phyloP scores from a whole-genome alignment of 2,329 filamentous ascomycete species.

The Pseudogymnoascus sp. region DNA sequence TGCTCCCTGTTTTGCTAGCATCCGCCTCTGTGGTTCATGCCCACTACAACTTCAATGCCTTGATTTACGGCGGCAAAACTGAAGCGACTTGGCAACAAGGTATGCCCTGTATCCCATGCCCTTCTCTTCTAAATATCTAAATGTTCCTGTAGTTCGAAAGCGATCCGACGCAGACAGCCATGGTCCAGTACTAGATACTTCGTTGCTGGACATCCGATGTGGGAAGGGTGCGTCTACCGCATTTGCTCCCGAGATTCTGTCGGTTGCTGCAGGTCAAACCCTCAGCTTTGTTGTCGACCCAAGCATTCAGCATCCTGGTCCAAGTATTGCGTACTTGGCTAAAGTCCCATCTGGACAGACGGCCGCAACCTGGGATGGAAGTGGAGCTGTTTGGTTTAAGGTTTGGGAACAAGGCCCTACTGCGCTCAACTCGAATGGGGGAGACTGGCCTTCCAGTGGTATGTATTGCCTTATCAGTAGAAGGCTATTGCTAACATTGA shows the following conservation, averaged over 20 bases:
- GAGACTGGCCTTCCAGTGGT: not conserved
- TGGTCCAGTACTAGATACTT: constrained; percentile 11
- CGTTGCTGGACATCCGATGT: constrained; percentile 8
- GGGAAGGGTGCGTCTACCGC: constrained; percentile 4
- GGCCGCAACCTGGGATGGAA: constrained; percentile 20
- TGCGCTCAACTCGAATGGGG: not conserved
- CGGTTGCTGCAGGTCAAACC: constrained; percentile 5
- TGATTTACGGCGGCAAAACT: not conserved
- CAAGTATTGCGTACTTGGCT: constrained; percentile 19
- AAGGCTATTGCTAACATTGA: not conserved
- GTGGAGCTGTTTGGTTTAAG: constrained; percentile 21
- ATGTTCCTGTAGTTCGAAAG: constrained; percentile 1
- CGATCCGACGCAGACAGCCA: constrained; percentile 10
- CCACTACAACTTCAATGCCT: constrained; percentile 6
- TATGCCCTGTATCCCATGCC: not conserved
- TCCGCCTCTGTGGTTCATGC: not conserved
- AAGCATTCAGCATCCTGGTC: constrained; percentile 32
- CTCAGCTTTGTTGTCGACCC: constrained; percentile 19
- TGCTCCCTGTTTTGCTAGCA: not conserved
- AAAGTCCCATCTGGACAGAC: constrained; percentile 17
- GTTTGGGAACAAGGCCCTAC: constrained; percentile 14
- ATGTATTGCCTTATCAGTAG: not conserved
- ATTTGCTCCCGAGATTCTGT: constrained; percentile 6
- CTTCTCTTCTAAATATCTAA: not conserved
- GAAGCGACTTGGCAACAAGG: not conserved